A percentile compares a stretch with the other conserved stretches of the same genome.
phyloP scores from a whole-genome alignment of 1,284 basidiomycete species.

The Meira miltonrushii region DNA sequence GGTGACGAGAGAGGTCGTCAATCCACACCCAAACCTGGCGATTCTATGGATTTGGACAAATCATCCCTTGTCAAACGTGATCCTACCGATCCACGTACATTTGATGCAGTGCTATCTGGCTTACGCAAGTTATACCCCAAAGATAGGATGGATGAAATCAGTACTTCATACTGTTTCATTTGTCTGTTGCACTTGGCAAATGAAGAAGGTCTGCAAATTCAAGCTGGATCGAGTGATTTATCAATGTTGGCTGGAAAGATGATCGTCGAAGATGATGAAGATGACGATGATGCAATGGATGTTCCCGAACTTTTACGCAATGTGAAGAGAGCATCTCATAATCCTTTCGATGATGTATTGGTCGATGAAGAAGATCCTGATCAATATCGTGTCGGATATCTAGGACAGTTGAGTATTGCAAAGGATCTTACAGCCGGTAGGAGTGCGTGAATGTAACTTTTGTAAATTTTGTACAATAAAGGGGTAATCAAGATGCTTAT shows the following conservation, averaged over 20 bases:
- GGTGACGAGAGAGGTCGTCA: not conserved
- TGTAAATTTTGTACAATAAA: not conserved
- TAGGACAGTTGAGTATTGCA: constrained; percentile 32
- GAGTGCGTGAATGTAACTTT: not conserved
- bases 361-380: constrained; percentile 20
- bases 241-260: constrained; percentile 57
- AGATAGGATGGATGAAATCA: constrained; percentile 95
- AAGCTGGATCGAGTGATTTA: constrained; percentile 17
- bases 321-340: not conserved
- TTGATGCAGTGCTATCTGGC: constrained; percentile 75
- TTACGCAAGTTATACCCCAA: constrained; percentile 76
- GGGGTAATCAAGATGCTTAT: not conserved
- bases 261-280: constrained; percentile 39
- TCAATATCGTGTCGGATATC: constrained; percentile 31
- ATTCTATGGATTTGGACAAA: constrained; percentile 3
- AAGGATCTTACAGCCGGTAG: constrained; percentile 42
- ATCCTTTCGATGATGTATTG: constrained; percentile 15
- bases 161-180: constrained; percentile 99
- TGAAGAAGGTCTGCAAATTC: constrained; percentile 70
- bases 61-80: not conserved
- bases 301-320: not conserved
- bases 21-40: not conserved
- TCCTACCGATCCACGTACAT: constrained; percentile 49
- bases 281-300: constrained; percentile 54
- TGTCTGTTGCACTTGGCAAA: constrained; percentile 91